A percentile compares a stretch with the other conserved stretches of the same genome.
Conservation (phyloP, 805 yeast genomes). For the Candida endomychidarum region DNA sequence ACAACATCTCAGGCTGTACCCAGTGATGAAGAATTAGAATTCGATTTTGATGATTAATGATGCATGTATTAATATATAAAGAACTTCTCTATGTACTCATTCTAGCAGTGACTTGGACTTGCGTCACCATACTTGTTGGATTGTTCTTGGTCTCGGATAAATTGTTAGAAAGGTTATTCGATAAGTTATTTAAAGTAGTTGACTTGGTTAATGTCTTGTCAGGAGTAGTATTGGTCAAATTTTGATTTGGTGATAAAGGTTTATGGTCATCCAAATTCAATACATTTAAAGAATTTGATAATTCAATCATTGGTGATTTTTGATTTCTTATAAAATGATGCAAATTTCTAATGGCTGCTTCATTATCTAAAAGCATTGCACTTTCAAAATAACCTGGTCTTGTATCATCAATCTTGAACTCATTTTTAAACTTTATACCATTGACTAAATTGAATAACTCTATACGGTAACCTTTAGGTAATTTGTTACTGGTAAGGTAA, state of each 20-base stretch:
- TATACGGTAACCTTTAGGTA: slow-evolving; percentile 48
- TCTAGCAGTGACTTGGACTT: slow-evolving; percentile 43
- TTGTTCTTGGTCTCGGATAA: slow-evolving; percentile 14
- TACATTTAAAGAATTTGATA: slow-evolving; percentile 10
- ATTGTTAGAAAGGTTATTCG: background rate
- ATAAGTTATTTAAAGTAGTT: slow-evolving; percentile 23
- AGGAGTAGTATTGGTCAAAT: slow-evolving; percentile 10
- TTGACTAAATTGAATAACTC: slow-evolving; percentile 57
- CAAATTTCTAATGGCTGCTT: slow-evolving; percentile 44
- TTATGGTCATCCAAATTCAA: slow-evolving; percentile 13
- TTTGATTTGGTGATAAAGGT: slow-evolving; percentile 18
- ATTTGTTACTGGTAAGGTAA: slow-evolving; percentile 41
- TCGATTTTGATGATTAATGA: slow-evolving; percentile 6
- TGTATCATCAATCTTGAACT: slow-evolving; percentile 56
- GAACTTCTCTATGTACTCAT: slow-evolving; percentile 40
- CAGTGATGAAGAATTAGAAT: slow-evolving; percentile 7
- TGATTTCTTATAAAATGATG: slow-evolving; percentile 28
- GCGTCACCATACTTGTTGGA: slow-evolving; percentile 41
- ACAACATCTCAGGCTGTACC: no score
- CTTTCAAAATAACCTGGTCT: slow-evolving; percentile 62
- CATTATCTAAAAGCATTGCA: slow-evolving; percentile 51
- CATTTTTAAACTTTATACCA: slow-evolving; percentile 49
- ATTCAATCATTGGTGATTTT: slow-evolving; percentile 3
- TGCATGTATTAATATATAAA: slow-evolving; percentile 1
- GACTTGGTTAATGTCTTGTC: slow-evolving; percentile 28